Base-by-base conservation (phyloP, 2,329 filamentous ascomycete species). In the Podosphaera fusca region DNA sequence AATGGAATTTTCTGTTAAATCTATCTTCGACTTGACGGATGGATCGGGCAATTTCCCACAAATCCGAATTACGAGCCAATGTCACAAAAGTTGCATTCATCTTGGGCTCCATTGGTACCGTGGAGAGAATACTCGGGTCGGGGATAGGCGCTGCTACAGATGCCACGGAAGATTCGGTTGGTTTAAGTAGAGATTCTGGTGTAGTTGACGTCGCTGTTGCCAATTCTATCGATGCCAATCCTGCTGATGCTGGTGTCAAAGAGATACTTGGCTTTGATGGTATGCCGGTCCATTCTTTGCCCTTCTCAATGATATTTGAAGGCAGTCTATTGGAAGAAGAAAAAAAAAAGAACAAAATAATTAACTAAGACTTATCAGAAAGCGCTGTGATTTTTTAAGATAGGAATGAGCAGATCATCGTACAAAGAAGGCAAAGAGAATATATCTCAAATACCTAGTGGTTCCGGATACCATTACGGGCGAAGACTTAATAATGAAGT, bases 81-180 rank as follows among this genome's bases (percentile, higher is more conserved):
- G 89, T 95, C 56, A 98, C 88, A 67, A 98, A 98, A 9, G 92
- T 98, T 55, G 94, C 92, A 71, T 98, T 98, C 77, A 94, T 87
- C 66, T 87, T 85, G 59, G 81, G 79, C 55, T 84, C 84, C 9
- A 79, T 73, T 12, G 78, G 77, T 36, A 75, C 71, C 60, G 75
- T 70, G 45, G 69, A 67, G 61, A 65, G 70, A 59, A 61, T 21
- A 61, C 60, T 38, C 59, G 56, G 14, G 63, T 60, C 54, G 68
- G 10, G 10, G 38, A 3, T 42, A 30, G 38, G 8, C 1, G 21
- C 33, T 29, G 35, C 3, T 14, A 36, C 33, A 3, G 50, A 21
- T 14, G 50, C 5, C 9, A 49, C 2, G 21, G 21, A 21, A 21
- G 21, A 21, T 21, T 21, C 21, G 21, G 21, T 21, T 3, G 50